These are phyloP conservation scores for Rhododendron williamsianum DNA, from an alignment of 148 eudicot genomes.

Conservation along the genomic window DNA sequence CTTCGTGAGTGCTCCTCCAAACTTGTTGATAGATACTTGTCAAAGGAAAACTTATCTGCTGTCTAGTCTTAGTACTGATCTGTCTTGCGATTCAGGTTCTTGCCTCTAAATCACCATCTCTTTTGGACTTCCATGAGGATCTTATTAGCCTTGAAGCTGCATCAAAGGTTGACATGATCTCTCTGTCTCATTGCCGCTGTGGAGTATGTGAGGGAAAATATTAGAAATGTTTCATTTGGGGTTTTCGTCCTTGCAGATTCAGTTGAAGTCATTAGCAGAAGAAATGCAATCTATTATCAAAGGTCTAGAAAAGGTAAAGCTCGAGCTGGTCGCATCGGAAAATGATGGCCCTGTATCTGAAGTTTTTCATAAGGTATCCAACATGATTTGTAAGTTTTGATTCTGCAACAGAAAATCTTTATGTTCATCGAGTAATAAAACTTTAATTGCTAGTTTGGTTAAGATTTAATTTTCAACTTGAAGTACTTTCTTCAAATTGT, in stretches of 20 bases:
- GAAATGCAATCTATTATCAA: conserved; percentile 96
- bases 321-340: conserved; percentile 76
- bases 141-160: conserved; percentile 77
- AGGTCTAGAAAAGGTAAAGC: conserved; percentile 83
- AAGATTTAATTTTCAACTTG: neutral
- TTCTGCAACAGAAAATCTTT: neutral
- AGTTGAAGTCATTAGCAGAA: conserved; percentile 92
- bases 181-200: conserved; percentile 3
- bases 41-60: neutral
- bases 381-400: conserved; percentile 10
- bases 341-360: conserved; percentile 93
- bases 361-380: conserved; percentile 59
- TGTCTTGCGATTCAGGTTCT: conserved; percentile 39
- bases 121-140: conserved; percentile 75
- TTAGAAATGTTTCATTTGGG: conserved; percentile 4
- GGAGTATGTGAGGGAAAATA: conserved; percentile 4
- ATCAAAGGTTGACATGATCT: conserved; percentile 49
- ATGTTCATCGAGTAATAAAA: neutral
- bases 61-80: neutral
- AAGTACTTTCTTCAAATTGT: neutral
- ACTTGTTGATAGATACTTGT: neutral
- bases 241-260: conserved; percentile 56
- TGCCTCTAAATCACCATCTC: conserved; percentile 57
- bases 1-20: neutral
- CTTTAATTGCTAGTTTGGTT: neutral